A percentile compares a stretch with the other conserved stretches of the same genome.
Evolutionary conservation across 148 eudicot species (phyloP).

Genomic region (Fagopyrum tataricum): DNA sequence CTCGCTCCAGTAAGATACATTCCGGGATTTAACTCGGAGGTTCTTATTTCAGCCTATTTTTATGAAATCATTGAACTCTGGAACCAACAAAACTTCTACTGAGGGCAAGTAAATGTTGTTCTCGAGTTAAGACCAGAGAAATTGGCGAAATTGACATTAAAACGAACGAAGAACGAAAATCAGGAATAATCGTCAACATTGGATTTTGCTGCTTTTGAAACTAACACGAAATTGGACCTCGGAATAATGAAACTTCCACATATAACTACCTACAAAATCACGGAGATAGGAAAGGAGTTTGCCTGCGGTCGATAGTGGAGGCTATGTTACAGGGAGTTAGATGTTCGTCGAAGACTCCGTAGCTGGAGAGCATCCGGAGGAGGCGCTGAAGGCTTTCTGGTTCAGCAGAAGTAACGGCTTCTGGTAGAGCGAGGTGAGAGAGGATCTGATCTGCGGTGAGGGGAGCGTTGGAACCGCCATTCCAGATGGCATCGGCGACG

Average conservation of each 20-base stretch:
- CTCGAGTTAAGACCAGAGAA: not conserved
- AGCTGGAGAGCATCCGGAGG: slow-evolving; percentile 41
- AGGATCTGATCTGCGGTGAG: slow-evolving; percentile 34
- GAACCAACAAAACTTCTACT: not conserved
- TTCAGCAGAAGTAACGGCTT: slow-evolving; percentile 24
- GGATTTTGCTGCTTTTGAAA: not conserved
- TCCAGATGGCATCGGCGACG: slow-evolving; percentile 41
- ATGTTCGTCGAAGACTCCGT: slow-evolving; percentile 41
- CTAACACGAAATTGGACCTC: not conserved
- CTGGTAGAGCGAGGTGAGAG: slow-evolving; percentile 16
- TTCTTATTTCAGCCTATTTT: not conserved
- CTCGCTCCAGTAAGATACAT: no score
- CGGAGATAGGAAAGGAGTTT: not conserved
- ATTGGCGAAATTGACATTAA: not conserved
- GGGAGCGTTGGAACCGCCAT: slow-evolving; percentile 33
- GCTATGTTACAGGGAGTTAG: not conserved
- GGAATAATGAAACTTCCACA: not conserved
- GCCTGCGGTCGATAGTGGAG: not conserved
- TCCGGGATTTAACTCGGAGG: no score
- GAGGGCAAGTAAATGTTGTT: not conserved
- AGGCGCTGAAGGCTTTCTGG: slow-evolving; percentile 43
- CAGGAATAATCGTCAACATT: not conserved
- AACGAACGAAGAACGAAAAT: not conserved
- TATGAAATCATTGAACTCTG: not conserved
- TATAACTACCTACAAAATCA: not conserved